Evolutionary conservation across 331 rosid species (phyloP).

Genomic region (Malus hybrid): DNA sequence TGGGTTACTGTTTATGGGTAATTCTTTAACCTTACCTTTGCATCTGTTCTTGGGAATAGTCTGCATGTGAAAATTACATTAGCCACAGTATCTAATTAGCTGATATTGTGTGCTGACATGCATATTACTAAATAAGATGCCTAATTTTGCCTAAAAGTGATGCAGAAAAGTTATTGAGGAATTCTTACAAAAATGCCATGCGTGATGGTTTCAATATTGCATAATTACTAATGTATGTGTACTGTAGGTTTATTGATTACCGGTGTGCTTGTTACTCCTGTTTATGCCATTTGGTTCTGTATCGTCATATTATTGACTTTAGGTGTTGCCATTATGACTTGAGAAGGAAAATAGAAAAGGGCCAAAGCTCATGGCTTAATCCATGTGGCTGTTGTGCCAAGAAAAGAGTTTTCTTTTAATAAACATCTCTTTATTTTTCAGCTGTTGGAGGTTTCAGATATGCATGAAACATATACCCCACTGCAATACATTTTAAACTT

Average conservation of each 20-base stretch:
- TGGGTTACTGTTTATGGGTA: conserved; percentile 98
- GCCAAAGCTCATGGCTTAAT: too few relatives aligned
- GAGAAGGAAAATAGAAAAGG: neutral
- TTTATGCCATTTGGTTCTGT: neutral
- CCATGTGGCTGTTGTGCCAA: neutral
- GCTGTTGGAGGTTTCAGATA: neutral
- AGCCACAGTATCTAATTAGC: neutral
- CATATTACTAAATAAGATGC: neutral
- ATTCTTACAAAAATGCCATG: neutral
- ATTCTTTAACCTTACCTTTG: conserved; percentile 15
- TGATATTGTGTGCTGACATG: neutral
- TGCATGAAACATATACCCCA: neutral
- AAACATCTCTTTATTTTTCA: neutral
- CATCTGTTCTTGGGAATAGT: neutral
- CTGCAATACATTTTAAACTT: neutral
- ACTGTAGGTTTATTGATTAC: neutral
- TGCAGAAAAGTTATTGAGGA: neutral
- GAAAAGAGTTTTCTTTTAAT: neutral
- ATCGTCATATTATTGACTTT: neutral
- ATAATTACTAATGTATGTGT: neutral
- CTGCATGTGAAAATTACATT: neutral
- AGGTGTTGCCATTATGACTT: neutral
- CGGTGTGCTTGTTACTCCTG: neutral
- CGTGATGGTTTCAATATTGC: neutral
- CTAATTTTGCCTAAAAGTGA: neutral